Conservation (phyloP, 345 rosid genomes). For the Punica granatum region DNA sequence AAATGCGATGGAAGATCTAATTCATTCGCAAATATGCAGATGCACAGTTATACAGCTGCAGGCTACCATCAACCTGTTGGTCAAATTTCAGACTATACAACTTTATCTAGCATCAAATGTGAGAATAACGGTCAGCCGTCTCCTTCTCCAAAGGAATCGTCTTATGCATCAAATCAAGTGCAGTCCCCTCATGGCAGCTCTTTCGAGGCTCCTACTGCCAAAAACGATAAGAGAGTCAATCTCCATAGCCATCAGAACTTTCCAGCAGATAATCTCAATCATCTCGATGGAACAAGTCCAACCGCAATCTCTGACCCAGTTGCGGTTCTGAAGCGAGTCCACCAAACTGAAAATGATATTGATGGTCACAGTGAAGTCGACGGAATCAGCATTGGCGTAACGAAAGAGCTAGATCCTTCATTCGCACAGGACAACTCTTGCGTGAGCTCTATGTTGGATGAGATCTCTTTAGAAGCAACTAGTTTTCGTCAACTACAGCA, state of each 20-base stretch:
- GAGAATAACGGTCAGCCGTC: constrained; percentile 37
- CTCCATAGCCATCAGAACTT: constrained; percentile 19
- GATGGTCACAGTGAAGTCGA: constrained; percentile 34
- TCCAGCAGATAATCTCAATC: constrained; percentile 26
- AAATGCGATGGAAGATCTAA: constrained; percentile 18
- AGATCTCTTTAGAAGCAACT: constrained; percentile 62
- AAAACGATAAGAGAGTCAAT: constrained; percentile 23
- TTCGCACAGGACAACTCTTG: constrained; percentile 51
- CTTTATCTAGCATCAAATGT: constrained; percentile 39
- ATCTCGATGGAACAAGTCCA: constrained; percentile 23
- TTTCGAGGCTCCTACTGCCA: constrained; percentile 26
- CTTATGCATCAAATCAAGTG: constrained; percentile 52
- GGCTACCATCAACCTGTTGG: constrained; percentile 31
- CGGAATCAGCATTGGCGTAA: constrained; percentile 24
- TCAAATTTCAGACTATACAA: constrained; percentile 41
- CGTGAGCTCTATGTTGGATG: constrained; percentile 56
- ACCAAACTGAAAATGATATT: constrained; percentile 24
- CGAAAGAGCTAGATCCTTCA: constrained; percentile 40
- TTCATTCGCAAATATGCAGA: constrained; percentile 23
- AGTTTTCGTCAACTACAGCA: constrained; percentile 85
- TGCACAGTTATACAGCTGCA: constrained; percentile 16
- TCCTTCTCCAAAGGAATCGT: constrained; percentile 41
- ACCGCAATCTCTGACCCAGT: constrained; percentile 31
- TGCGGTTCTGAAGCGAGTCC: constrained; percentile 31
- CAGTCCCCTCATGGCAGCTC: constrained; percentile 35